Evolutionary conservation across 2,329 filamentous ascomycete species (phyloP), one percentile per base, ranked within the genome.

Genomic region (Sclerotinia nivalis): DNA sequence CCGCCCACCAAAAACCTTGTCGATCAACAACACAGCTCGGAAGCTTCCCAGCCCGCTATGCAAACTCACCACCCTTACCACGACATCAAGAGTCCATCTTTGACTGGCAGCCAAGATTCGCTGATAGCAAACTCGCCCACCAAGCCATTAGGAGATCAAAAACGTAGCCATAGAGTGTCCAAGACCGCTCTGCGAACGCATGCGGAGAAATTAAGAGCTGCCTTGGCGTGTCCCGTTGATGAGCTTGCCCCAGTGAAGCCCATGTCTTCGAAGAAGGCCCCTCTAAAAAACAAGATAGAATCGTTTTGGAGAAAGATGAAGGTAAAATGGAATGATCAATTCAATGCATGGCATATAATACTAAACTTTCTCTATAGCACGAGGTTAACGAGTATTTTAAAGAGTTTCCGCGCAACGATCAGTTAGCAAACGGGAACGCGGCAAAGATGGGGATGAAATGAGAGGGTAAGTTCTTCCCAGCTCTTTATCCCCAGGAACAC

Each of bases 71-170:
- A 65, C 25, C 15, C 47, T 65, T 52, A n/a, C 6, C 47, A 25
- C 43, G 15, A 52, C 1, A 28, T 47, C 34, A 52, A 52, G 15
- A 52, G 61, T 18, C 15, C 34, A 52, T 52, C 34, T 43, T 40
- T 65, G 47, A 40, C 47, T 40, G 61, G 61, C n/a, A 65, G 61
- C 4, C 61, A 65, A 65, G 61, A 52, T 65, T 65, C 61, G n/a
- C 15, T 65, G 6, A 52, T 65, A 65, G 31, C 34, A 28, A 13
- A 20, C 10, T 52, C 61, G 10, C 22, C 61, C 2, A 25, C 15
- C 2, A 37, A 34, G 28, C 52, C 22, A 22, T n/a, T 43, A 28
- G 12, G 4, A 1, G 47, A 37, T 6, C 47, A 52, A 52, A 34
- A 40, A 15, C n/a, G 61, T 18, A 28, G 9, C 34, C 22, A 2